phyloP scores from a whole-genome alignment of 306 rosid species.

The Inga leiocalycina region DNA sequence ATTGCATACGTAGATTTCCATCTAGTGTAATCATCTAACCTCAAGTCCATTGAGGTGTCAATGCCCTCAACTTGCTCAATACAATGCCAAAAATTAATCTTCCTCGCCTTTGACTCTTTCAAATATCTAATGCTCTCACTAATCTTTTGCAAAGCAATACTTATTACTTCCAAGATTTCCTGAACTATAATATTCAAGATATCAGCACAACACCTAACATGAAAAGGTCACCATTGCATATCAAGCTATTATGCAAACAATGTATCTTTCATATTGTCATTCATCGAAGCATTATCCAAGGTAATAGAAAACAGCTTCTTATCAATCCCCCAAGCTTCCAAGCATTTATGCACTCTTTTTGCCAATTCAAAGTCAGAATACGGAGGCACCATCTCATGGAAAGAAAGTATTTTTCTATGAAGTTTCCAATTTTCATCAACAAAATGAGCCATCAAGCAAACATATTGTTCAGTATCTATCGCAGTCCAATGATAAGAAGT shows the following conservation, averaged over 20 bases:
- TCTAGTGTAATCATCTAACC: neutral
- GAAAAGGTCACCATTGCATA: neutral
- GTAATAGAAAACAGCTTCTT: neutral
- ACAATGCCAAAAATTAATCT: neutral
- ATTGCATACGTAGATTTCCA: neutral
- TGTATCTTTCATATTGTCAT: neutral
- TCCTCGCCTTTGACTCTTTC: neutral
- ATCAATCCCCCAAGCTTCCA: neutral
- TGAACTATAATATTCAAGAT: neutral
- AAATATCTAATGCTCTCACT: neutral
- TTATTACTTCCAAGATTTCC: neutral
- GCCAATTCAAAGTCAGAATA: neutral
- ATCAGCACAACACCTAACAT: neutral
- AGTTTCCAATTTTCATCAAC: neutral
- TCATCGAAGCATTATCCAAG: neutral
- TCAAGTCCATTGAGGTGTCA: neutral
- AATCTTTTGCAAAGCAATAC: neutral
- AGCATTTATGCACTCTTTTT: neutral
- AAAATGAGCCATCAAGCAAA: neutral
- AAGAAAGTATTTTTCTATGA: neutral
- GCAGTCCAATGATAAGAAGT: neutral
- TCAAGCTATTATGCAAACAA: neutral
- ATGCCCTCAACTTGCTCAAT: neutral
- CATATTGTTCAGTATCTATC: neutral
- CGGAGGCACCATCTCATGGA: neutral